phyloP scores from a whole-genome alignment of 805 yeast species.

The Candida ovalis region DNA sequence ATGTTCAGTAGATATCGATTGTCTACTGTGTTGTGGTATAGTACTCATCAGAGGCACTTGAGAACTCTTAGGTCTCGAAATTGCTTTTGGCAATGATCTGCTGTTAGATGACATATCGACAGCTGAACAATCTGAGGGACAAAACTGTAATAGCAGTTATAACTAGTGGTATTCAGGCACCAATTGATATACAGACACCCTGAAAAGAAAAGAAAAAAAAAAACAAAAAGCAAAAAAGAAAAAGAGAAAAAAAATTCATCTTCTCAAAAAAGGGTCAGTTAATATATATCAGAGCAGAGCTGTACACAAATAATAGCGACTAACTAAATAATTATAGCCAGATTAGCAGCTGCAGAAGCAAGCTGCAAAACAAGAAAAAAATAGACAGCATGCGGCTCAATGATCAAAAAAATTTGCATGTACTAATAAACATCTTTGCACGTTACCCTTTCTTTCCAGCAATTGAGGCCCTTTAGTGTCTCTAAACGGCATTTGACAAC shows the following conservation, averaged over 20 bases:
- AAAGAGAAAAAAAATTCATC: not conserved
- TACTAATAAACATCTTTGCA: no score
- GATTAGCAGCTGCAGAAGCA: no score
- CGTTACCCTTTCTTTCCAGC: no score
- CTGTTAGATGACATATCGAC: slow-evolving; percentile 14
- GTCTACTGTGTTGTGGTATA: slow-evolving; percentile 9
- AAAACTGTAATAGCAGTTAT: no score
- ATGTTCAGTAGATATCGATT: slow-evolving; percentile 24
- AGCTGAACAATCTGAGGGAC: not conserved
- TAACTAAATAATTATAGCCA: no score
- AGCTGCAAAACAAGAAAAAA: not conserved
- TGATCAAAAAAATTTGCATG: no score
- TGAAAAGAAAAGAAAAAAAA: not conserved
- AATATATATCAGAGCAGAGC: not conserved
- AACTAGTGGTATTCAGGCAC: no score
- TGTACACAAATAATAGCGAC: not conserved
- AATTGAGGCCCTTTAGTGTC: not conserved
- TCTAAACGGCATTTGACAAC: not conserved
- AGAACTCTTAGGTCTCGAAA: slow-evolving; percentile 10
- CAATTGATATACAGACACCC: slow-evolving; percentile 4
- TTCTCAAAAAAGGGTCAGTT: not conserved
- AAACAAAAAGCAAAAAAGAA: not conserved
- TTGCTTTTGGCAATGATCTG: slow-evolving; percentile 21
- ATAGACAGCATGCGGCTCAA: not conserved
- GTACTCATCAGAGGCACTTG: slow-evolving; percentile 3